phyloP scores from a whole-genome alignment of 129 eudicot genomes.

The Tagetes erecta region DNA sequence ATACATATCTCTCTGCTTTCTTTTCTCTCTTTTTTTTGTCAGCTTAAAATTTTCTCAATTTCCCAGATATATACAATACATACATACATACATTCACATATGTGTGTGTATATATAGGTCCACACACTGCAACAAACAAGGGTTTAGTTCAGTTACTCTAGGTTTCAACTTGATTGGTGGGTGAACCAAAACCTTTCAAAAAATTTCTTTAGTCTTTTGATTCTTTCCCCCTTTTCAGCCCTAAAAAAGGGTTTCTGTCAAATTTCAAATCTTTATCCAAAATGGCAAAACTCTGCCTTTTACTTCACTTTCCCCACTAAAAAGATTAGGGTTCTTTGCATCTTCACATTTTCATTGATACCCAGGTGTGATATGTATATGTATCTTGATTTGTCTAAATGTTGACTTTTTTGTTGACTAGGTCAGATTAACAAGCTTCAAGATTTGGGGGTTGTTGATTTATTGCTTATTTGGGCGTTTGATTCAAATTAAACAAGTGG shows the following conservation, averaged over 20 bases:
- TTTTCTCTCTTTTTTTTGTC: constrained; percentile 31
- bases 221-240: constrained; percentile 29
- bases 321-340: constrained; percentile 27
- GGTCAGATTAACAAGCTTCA: constrained; percentile 30
- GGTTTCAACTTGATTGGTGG: constrained; percentile 33
- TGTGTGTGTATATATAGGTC: constrained; percentile 33
- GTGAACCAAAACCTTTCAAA: constrained; percentile 29
- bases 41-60: constrained; percentile 32
- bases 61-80: constrained; percentile 37
- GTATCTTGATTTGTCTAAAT: constrained; percentile 16
- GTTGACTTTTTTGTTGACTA: constrained; percentile 40
- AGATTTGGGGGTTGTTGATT: constrained; percentile 35
- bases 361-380: constrained; percentile 7
- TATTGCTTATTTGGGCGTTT: not conserved
- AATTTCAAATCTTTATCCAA: constrained; percentile 29
- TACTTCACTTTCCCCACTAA: constrained; percentile 21
- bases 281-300: constrained; percentile 29
- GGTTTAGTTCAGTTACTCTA: constrained; percentile 33
- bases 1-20: constrained; percentile 38
- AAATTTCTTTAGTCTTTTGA: constrained; percentile 11
- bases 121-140: constrained; percentile 30
- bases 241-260: constrained; percentile 29
- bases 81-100: not conserved
- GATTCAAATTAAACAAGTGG: constrained; percentile 23
- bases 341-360: constrained; percentile 24